phyloP scores from a whole-genome alignment of 2,329 filamentous ascomycete species.

The Capronia coronata region DNA sequence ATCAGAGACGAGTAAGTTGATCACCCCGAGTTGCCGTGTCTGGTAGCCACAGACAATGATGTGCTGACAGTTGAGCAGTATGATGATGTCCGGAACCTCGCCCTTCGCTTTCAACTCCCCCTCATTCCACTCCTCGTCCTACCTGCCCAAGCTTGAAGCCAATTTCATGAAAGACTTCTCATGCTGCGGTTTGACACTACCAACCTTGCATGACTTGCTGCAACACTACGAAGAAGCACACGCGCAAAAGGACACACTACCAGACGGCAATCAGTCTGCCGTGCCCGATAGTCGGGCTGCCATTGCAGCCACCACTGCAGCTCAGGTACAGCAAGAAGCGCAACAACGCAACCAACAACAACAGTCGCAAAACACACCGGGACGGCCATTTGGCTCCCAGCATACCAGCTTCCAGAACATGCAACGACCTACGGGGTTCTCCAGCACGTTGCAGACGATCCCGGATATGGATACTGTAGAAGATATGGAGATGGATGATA shows the following conservation, averaged over 20 bases:
- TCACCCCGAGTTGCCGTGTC: not conserved
- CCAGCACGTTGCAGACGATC: slow-evolving; percentile 31
- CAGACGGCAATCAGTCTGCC: slow-evolving; percentile 43
- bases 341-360: slow-evolving; percentile 38
- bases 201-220: slow-evolving; percentile 86
- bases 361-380: slow-evolving; percentile 25
- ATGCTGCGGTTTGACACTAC: slow-evolving; percentile 83
- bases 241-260: slow-evolving; percentile 57
- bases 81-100: slow-evolving; percentile 94
- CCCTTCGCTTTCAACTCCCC: slow-evolving; percentile 74
- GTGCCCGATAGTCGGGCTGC: slow-evolving; percentile 47
- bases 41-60: not conserved
- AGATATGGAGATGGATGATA: slow-evolving; percentile 96
- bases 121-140: slow-evolving; percentile 93
- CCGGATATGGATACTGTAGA: slow-evolving; percentile 47
- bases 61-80: slow-evolving; percentile 48
- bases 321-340: slow-evolving; percentile 46
- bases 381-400: slow-evolving; percentile 28
- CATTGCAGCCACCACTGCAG: slow-evolving; percentile 38
- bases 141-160: slow-evolving; percentile 90
- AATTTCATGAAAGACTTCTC: slow-evolving; percentile 97
- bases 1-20: slow-evolving; percentile 93
- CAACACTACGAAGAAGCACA: slow-evolving; percentile 97
- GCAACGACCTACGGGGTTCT: slow-evolving; percentile 23
- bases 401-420: slow-evolving; percentile 22